Percentiles rank a stretch among this genome's conserved stretches.
Evolutionary conservation across 1,284 basidiomycete genomes (phyloP).

Genomic region (Ustilago trichophora): DNA sequence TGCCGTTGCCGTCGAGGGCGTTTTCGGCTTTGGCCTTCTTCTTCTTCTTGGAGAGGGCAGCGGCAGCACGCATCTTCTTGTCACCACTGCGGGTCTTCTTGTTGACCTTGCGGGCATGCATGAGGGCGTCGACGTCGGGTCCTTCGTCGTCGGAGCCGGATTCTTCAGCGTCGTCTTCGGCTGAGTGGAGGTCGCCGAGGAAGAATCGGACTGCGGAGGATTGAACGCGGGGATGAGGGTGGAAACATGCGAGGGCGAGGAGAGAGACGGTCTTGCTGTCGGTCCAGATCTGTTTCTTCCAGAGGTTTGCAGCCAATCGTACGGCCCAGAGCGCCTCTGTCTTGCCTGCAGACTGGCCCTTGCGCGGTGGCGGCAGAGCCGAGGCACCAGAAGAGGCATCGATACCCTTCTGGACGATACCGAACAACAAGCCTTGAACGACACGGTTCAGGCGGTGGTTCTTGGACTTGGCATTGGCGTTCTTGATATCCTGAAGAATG

Average conservation of each 20-base stretch:
- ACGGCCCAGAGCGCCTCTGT: constrained; percentile 96
- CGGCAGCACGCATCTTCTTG: constrained; percentile 60
- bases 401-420: constrained; percentile 91
- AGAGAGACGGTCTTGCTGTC: constrained; percentile 95
- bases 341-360: constrained; percentile 70
- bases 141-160: constrained; percentile 43
- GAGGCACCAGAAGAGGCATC: constrained; percentile 58
- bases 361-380: constrained; percentile 11
- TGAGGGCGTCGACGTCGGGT: constrained; percentile 53
- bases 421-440: constrained; percentile 94
- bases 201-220: constrained; percentile 96
- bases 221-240: constrained; percentile 93
- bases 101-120: constrained; percentile 64
- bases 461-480: constrained; percentile 85
- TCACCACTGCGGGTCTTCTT: constrained; percentile 63
- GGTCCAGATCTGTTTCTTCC: constrained; percentile 92
- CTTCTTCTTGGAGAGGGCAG: constrained; percentile 55
- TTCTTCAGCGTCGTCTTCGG: constrained; percentile 56
- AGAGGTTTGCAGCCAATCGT: constrained; percentile 90
- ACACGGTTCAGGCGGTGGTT: constrained; percentile 96
- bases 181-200: constrained; percentile 72
- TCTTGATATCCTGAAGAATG: constrained; percentile 93
- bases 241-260: constrained; percentile 88
- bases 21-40: constrained; percentile 47
- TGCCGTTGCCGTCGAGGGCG: constrained; percentile 33